Evolutionary conservation across 805 yeast genomes (phyloP), one percentile per base, ranked within the genome.

Genomic region (Teunomyces barrocoloradensis): DNA sequence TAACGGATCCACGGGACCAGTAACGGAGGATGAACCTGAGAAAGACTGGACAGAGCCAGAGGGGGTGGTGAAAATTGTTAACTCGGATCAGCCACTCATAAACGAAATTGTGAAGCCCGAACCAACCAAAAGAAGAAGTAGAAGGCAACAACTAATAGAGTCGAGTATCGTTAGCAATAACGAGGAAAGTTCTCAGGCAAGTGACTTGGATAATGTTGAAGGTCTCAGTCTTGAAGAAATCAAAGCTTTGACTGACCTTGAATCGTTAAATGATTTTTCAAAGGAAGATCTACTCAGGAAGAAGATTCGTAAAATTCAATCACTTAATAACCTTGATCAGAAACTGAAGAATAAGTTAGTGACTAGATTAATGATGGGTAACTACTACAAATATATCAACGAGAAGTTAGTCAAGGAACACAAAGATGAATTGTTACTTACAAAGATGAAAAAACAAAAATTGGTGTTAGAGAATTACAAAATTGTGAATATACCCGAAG

Each of bases 341-440:
- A 49, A 60, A 30, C 70, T 72, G 63, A 74, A 79, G 52, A 71
- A 79, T 48, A 70, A 68, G 55, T 57, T 84, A 48, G 80, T 83
- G 13, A 87, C 86, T 38, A 73, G 77, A 50, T 65, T 85, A 45
- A 84, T 84, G 89, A 82, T 85, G 79, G 81, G 85, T 6, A 80
- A 86, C 39, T 81, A 80, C 50, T 75, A 78, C 49, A 79, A 78
- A 49, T 79, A 77, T 51, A 60, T 74, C 29, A 66, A 67, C 47
- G 64, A 60, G 55, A 64, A 58, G 57, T 54, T 53, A 3, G 9
- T 20, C 11, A 52, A 42, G 29, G 56, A 51, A 28, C 28, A 18
- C 12, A 34, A 36, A 6, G 18, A 23, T 11, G 46, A 32, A 18
- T 12, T 42, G 17, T 20, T 23, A 12, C 50, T 48, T 6, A 43